Base-by-base conservation (phyloP, 106 monocot species). In the Phalaenopsis equestris region DNA sequence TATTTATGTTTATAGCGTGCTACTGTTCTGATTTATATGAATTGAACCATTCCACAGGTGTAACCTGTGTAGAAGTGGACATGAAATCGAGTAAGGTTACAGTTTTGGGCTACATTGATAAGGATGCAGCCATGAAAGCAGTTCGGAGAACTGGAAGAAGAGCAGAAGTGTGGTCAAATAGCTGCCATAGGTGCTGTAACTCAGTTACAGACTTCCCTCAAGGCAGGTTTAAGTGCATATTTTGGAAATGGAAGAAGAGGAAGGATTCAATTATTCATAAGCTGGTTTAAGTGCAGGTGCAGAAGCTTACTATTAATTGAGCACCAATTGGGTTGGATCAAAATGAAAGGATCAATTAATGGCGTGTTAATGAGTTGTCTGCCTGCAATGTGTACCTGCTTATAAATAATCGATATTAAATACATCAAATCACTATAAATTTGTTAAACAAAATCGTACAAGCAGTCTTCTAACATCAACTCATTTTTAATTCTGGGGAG, bases 61-160 rank as follows among this genome's bases (percentile, higher is more conserved):
- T 79, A 12, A 79, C 79, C 42, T 67, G 79, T 30, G 79, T 79
- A 43, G 79, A 79, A 79, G 46, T 47, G 23, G 79, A 79, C 42
- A 38, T 43, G 24, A 67, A 45, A 17, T 79, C 79, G 23, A 79
- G 67, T 67, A 79, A 79, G 65, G 30, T 79, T 10, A 79, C 79
- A 67, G 79, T 79, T 6, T 16, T 79, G 79, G 79, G 79, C 11
- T 79, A 67, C 37, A 46, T 79, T 45, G 79, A 79, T 30, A 39
- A 43, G 79, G 37, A 23, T 42, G 42, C 67, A 17, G 43, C 67
- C 46, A 36, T 79, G 43, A 67, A 79, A 47, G 67, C 79, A 24
- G 41, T 79, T 45, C 64, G 67, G 43, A 79, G 12, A 67, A 79
- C 79, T 45, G 79, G 79, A 14, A 43, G 79, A 67, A 21, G 5